A percentile compares a stretch with the other conserved stretches of the same genome.
Conservation (phyloP, 2,329 filamentous ascomycete genomes). For the Teratosphaeria nubilosa region DNA sequence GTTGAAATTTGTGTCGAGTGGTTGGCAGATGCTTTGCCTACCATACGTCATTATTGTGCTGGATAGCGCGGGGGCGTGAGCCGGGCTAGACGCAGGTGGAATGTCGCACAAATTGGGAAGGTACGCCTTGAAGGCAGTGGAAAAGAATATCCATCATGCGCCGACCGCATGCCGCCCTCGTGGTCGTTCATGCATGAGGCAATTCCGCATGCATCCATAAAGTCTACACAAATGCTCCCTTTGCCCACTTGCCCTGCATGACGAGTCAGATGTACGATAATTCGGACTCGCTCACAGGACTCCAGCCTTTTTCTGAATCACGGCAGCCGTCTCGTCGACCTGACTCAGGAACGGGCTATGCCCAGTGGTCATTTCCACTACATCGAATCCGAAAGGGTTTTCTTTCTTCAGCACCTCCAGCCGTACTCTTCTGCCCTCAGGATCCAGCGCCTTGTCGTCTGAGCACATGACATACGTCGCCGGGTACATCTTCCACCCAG, state of each 20-base stretch:
- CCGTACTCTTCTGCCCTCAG: constrained; percentile 1
- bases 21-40: not conserved
- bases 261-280: not conserved
- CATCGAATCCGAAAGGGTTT: constrained; percentile 3
- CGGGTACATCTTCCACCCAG: constrained; percentile 9
- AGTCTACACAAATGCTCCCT: not conserved
- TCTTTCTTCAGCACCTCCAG: not conserved
- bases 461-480: constrained; percentile 10
- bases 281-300: not conserved
- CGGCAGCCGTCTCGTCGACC: constrained; percentile 6
- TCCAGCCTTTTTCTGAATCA: constrained; percentile 3
- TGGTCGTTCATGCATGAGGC: not conserved
- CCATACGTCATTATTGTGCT: not conserved
- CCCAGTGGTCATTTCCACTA: constrained; percentile 3
- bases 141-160: not conserved
- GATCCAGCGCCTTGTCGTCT: constrained; percentile 8
- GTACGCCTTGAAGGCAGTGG: not conserved
- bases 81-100: not conserved
- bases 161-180: not conserved
- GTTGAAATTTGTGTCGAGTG: not conserved
- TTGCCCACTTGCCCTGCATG: not conserved
- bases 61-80: not conserved
- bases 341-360: constrained; percentile 13
- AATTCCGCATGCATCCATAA: not conserved
- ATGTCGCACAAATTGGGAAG: not conserved